Evolutionary conservation across 2,329 filamentous ascomycete genomes (phyloP), one percentile per base, ranked within the genome.

Genomic region (Paecilomyces sp.): DNA sequence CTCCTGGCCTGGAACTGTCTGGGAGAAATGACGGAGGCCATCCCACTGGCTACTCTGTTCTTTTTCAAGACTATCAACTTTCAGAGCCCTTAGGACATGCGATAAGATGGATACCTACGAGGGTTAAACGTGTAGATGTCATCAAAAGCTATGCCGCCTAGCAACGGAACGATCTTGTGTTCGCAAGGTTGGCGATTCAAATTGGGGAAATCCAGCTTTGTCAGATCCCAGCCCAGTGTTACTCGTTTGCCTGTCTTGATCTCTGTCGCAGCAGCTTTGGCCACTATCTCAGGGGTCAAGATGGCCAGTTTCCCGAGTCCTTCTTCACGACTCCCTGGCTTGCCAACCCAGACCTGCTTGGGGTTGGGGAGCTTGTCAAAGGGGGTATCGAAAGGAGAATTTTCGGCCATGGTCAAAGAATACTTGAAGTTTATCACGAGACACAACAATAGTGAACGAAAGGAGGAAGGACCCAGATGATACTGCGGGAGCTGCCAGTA

Each of bases 131-230:
- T 74, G 64, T 80, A 82, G 18, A 80, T 70, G 61, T 82, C 80
- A 64, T 82, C 80, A 64, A 80, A 83, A 4, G 77, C 78, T 0
- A 76, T 68, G 9, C 80, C 77, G 9, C 76, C 74, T 8, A 83
- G 70, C 15, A 83, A 60, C 11, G 79, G 76, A 0, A 82, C 73
- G 58, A 85, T 80, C 58, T 77, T 76, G 63, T 84, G 82, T 33
- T 79, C 70, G 56, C 79, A 80, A 8, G 79, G 77, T 34, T 79
- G 77, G 1, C 83, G 77, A 52, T 79, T 78, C 63, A 85, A 80
- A 61, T 81, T 80, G 1, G 83, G 80, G 63, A 80, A 77, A 60
- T 85, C 81, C 2, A 85, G 71, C 64, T 85, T 85, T 22, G 77
- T 80, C 61, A 85, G 67, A 25, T 82, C 79, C 83, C 83, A 85